Evolutionary conservation across 345 rosid genomes (phyloP), one percentile per base, ranked within the genome.

Genomic region (Murraya koenigii): DNA sequence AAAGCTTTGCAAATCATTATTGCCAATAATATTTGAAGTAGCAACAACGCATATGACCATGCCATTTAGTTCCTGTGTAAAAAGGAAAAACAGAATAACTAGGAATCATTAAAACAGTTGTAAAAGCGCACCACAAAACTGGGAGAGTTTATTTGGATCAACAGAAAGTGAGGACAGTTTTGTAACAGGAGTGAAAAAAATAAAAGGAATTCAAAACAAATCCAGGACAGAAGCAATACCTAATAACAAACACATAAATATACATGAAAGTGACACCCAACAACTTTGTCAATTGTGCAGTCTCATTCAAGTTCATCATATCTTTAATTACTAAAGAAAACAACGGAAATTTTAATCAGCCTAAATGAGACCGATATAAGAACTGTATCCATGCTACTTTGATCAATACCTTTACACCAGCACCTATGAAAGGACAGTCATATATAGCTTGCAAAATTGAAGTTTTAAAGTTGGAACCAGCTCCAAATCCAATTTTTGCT

Each of bases 401-500:
- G 38, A 35, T 63, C 60, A 60, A 71, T 89, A 92, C 98, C 97
- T 92, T 87, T 63, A 86, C 63, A 81, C 90, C 92, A 65, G 84
- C 84, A 66, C 88, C 89, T 80, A 92, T 91, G 85, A 92, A 92
- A 78, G 97, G 98, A 79, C 94, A 93, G 79, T 93, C 96, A 71
- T 85, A 83, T 80, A 92, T 78, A 70, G 98, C 98, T 83, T 79
- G 85, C 63, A 80, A 67, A 77, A 93, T 82, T 66, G 98, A 93
- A 72, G 82, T 78, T 86, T 84, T 84, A 44, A 92, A 81, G 85
- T 83, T 79, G 79, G 85, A 86, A 81, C 92, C 98, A 83, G 82
- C 92, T 76, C 97, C 98, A 89, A 92, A 93, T 85, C 97, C 98
- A 88, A 93, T 88, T 82, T 89, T 95, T 80, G 92, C 95, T 83